Evolutionary conservation across 2,329 filamentous ascomycete species (phyloP), one percentile per base, ranked within the genome.

Genomic region (Ophiocordyceps unilateralis): DNA sequence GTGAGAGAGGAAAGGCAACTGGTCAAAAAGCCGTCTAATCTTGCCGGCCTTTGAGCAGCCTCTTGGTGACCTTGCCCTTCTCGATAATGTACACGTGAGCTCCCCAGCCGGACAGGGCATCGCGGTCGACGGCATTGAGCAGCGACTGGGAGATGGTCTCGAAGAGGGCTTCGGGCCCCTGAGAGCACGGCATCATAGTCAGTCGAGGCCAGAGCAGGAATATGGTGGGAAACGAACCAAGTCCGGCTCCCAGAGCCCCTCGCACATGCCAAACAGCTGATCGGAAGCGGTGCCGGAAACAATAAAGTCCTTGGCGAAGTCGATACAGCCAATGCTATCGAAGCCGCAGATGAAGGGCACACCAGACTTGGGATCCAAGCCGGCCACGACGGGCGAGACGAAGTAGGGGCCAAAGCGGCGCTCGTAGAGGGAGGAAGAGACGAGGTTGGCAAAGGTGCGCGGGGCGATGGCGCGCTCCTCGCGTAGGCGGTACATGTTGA

Each of bases 1-100:
- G 24, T 10, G n/a, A 17, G 15, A 6, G n/a, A 19, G 15, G 3
- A 9, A 9, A 17, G 9, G 15, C 14, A 28, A 12, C 17, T 2
- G 32, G 5, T 17, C 32, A 17, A n/a, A 9, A 9, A 17, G 15
- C n/a, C 15, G 32, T 21, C 49, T 85, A 88, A 63, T 96, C 89
- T 70, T 96, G 89, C 70, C 88, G 79, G 60, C 88, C 88, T 78
- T 96, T 96, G 64, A 98, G 72, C 78, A 98, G 78, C 63, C 91
- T 76, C 81, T 96, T 95, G 58, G 91, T 96, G 49, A 98, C 85
- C 83, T 96, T 96, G 70, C 94, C 88, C 76, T 98, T 98, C 73
- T 96, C 91, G 63, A 98, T 93, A 59, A 98, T 93, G 69, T 96
- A 98, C 54, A 98, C 91, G 60, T 98, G 87, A 34, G 91, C 91